phyloP scores from a whole-genome alignment of 345 rosid species.

The thale cress (Arabidopsis thaliana) region DNA sequence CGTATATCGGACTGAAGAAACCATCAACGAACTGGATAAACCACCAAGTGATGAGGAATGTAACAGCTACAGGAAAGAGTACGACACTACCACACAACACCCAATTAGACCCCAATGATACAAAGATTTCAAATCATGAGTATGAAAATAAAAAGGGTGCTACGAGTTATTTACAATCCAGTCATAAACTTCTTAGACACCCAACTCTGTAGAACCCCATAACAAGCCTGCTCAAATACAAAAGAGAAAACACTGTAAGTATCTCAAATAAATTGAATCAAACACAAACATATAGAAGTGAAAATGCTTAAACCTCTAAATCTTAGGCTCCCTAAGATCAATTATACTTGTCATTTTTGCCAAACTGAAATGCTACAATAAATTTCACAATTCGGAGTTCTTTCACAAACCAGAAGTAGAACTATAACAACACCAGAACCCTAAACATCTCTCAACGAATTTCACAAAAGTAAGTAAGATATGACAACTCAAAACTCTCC shows the following conservation, averaged over 20 bases:
- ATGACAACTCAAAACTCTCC: no score
- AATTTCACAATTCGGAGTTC: background rate
- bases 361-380: background rate
- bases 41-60: slow-evolving; percentile 87
- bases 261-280: background rate
- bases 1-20: slow-evolving; percentile 85
- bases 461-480: no score
- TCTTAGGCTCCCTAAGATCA: slow-evolving; percentile 4
- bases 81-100: slow-evolving; percentile 62
- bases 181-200: slow-evolving; percentile 92
- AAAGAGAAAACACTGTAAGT: slow-evolving; percentile 9
- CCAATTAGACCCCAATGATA: slow-evolving; percentile 24
- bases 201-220: slow-evolving; percentile 89
- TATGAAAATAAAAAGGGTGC: background rate
- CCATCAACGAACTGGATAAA: slow-evolving; percentile 84
- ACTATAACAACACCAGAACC: no score
- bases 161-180: slow-evolving; percentile 63
- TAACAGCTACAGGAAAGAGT: slow-evolving; percentile 85
- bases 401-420: no score
- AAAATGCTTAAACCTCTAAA: background rate
- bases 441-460: no score
- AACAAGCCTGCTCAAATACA: slow-evolving; percentile 68
- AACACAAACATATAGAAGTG: background rate
- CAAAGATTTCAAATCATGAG: background rate
- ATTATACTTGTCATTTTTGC: background rate